Percentiles rank a stretch among this genome's conserved stretches.
Evolutionary conservation across 1,284 basidiomycete species (phyloP).

Genomic region (Volvariella surrecta): DNA sequence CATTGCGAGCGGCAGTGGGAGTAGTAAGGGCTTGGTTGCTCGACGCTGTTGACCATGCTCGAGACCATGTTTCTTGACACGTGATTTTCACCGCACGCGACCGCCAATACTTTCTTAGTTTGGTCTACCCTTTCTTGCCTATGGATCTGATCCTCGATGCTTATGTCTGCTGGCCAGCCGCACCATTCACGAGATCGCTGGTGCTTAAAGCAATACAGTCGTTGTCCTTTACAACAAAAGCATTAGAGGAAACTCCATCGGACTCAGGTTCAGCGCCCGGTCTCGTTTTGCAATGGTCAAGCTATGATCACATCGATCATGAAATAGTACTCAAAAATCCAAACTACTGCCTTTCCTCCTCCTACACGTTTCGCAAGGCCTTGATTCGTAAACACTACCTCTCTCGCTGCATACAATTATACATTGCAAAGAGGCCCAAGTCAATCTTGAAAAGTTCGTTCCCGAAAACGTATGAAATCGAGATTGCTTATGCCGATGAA

Average conservation of each 20-base stretch:
- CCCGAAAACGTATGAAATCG: conserved; percentile 83
- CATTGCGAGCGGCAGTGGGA: conserved; percentile 32
- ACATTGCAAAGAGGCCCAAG: conserved; percentile 62
- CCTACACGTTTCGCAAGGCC: conserved; percentile 87
- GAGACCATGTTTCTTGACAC: neutral
- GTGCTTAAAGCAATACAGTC: conserved; percentile 52
- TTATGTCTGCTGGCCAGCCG: conserved; percentile 68
- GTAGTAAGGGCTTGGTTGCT: conserved; percentile 1
- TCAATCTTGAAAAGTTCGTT: conserved; percentile 47
- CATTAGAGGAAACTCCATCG: conserved; percentile 13
- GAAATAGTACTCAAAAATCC: conserved; percentile 49
- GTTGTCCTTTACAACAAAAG: conserved; percentile 24
- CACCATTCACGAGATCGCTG: conserved; percentile 68
- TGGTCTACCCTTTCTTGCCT: neutral
- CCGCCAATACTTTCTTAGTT: neutral
- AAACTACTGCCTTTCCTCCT: conserved; percentile 60
- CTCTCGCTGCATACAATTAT: conserved; percentile 68
- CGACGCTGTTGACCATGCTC: neutral
- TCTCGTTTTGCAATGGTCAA: conserved; percentile 63
- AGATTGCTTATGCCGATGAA: conserved; percentile 90
- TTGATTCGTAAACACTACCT: conserved; percentile 95
- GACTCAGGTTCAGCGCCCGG: conserved; percentile 14
- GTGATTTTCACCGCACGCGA: conserved; percentile 1
- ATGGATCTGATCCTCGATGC: neutral
- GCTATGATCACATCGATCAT: conserved; percentile 81